Evolutionary conservation across 306 rosid genomes (phyloP), one percentile per base, ranked within the genome.

Genomic region (Malus sylvestris): DNA sequence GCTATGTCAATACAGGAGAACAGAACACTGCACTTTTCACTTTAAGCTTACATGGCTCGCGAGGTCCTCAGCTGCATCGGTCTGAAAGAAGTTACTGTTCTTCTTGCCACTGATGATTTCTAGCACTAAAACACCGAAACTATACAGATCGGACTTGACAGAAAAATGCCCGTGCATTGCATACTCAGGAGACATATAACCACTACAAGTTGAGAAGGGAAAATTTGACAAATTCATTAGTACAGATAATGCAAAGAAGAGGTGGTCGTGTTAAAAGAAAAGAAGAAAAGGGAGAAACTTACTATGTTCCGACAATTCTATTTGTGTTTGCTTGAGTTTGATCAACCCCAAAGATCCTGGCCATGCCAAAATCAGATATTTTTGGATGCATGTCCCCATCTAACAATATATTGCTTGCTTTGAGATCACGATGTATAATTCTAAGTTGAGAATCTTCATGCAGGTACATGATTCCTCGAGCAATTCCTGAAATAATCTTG

Each of bases 51-150:
- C 77, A 25, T 73, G 33, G 68, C 44, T 73, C 13, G 60, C 6
- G 29, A 73, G 68, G 44, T 60, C 77, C 32, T 73, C 58, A 35
- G 67, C 67, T 55, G 20, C 57, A 42, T 59, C 55, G 1, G 60
- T 59, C 4, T 58, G 40, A 19, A 68, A 68, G 63, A 78, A 77
- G 4, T 2, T 1, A 10, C 22, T 78, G 20, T 82, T 82, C 35
- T 82, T 82, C 49, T 40, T 52, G 49, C 80, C 82, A 8, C 73
- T 73, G 3, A 78, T 15, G 13, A 82, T 82, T 55, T 82, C 82
- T 30, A 82, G 44, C 4, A 82, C 35, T 25, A 82, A 44, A 4
- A 82, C 77, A 33, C 82, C 85, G 0, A 73, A 78, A 53, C 85
- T 78, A 30, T 73, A 78, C 6, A 82, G 10, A 53, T 82, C 85